Conservation (phyloP, 768 basidiomycete genomes). For the Leccinum ochraceum region DNA sequence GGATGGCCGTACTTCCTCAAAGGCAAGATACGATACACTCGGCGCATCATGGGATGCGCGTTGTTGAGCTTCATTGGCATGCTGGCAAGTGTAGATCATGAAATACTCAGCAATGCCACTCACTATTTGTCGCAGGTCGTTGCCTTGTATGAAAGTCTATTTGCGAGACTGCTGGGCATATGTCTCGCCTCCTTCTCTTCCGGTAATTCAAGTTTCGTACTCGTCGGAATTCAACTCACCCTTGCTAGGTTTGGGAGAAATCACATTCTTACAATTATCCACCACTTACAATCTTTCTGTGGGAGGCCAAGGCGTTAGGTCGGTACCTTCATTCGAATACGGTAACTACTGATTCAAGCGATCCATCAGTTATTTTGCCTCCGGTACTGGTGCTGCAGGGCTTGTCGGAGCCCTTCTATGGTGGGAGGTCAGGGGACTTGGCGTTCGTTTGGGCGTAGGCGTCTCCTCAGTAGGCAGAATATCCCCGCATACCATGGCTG, state of each 20-base stretch:
- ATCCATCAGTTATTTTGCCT: conserved; percentile 77
- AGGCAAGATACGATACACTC: conserved; percentile 80
- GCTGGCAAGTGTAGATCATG: conserved; percentile 56
- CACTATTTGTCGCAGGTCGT: conserved; percentile 57
- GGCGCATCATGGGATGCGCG: conserved; percentile 75
- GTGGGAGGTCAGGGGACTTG: conserved; percentile 89
- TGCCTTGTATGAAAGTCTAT: conserved; percentile 64
- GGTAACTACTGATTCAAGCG: neutral
- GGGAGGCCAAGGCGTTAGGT: conserved; percentile 83
- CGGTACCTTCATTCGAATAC: conserved; percentile 16
- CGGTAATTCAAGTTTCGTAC: conserved; percentile 43
- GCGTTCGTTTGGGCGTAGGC: conserved; percentile 82
- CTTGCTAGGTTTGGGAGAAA: conserved; percentile 80
- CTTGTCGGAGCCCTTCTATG: conserved; percentile 90
- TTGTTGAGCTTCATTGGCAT: conserved; percentile 78
- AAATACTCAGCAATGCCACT: neutral
- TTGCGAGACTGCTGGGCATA: conserved; percentile 78
- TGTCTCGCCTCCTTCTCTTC: conserved; percentile 84
- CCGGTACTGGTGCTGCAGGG: conserved; percentile 93
- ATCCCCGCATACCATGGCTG: neutral
- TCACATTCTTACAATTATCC: conserved; percentile 94
- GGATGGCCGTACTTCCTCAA: conserved; percentile 91
- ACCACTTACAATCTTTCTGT: conserved; percentile 75
- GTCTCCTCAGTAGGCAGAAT: conserved; percentile 66
- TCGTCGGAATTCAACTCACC: conserved; percentile 4